Evolutionary conservation across 164 flowering plant genomes (phyloP).

Genomic region (Vitis labrusca): DNA sequence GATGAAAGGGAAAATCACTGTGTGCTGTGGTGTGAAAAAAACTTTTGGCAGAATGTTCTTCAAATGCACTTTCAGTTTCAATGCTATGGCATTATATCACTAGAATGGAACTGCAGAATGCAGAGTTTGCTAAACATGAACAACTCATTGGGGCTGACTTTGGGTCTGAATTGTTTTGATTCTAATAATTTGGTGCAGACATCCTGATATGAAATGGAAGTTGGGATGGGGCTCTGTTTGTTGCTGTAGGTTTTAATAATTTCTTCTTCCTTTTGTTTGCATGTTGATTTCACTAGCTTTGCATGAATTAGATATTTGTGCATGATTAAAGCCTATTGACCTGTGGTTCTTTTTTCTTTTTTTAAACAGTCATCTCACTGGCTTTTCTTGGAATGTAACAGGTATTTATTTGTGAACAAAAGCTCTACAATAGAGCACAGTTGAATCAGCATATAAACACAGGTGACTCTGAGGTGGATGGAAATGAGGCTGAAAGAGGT

Average conservation of each 20-base stretch:
- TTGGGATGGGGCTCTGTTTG: background rate
- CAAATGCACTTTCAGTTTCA: background rate
- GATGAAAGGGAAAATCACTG: too few relatives aligned
- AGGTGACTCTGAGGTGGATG: constrained; percentile 96
- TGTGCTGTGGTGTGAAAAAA: too few relatives aligned
- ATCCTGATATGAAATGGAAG: background rate
- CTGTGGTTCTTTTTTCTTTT: too few relatives aligned
- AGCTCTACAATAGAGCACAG: constrained; percentile 80
- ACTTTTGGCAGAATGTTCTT: too few relatives aligned
- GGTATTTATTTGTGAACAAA: constrained; percentile 97
- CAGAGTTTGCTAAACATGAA: background rate
- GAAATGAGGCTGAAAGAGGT: constrained; percentile 90
- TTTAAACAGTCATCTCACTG: background rate
- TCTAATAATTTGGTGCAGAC: background rate
- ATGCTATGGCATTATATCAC: background rate
- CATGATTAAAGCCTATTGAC: too few relatives aligned
- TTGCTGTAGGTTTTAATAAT: background rate
- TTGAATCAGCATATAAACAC: constrained; percentile 74
- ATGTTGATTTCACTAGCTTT: background rate
- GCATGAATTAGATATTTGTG: too few relatives aligned
- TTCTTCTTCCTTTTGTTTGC: background rate
- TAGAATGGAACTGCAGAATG: background rate
- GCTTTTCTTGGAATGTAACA: constrained; percentile 21
- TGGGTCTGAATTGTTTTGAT: background rate
- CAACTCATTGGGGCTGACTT: background rate